Evolutionary conservation across 257 asterid species (phyloP).

Genomic region (Petunia axillaris): DNA sequence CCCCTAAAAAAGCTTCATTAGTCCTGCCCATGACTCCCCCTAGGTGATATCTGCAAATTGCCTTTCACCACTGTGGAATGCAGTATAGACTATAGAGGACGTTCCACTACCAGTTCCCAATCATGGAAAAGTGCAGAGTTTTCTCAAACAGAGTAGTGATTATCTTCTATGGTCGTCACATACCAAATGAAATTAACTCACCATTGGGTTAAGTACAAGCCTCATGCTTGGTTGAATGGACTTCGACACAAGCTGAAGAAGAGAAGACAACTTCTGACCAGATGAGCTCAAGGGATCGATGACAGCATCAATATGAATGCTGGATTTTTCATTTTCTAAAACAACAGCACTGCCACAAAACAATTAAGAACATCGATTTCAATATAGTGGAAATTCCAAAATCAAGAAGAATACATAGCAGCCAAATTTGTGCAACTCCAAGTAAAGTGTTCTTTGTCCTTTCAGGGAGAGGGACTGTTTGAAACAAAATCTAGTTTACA

Average conservation of each 20-base stretch:
- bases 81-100: neutral
- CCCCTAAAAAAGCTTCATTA: neutral
- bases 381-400: conserved; percentile 16
- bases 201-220: conserved; percentile 96
- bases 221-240: conserved; percentile 88
- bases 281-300: conserved; percentile 96
- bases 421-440: conserved; percentile 1
- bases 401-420: neutral
- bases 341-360: conserved; percentile 79
- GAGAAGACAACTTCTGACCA: conserved; percentile 93
- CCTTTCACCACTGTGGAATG: neutral
- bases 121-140: neutral
- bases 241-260: conserved; percentile 82
- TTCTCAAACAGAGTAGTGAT: neutral
- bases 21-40: neutral
- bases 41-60: neutral
- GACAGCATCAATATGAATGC: conserved; percentile 96
- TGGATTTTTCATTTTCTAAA: conserved; percentile 67
- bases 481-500: neutral
- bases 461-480: neutral
- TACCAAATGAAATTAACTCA: conserved; percentile 37
- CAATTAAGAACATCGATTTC: conserved; percentile 33
- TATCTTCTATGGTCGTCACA: conserved; percentile 1
- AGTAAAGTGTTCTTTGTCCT: conserved; percentile 1
- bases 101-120: conserved; percentile 6